Conservation (phyloP, 2,329 filamentous ascomycete species). For the Pyrenochaeta sp. region DNA sequence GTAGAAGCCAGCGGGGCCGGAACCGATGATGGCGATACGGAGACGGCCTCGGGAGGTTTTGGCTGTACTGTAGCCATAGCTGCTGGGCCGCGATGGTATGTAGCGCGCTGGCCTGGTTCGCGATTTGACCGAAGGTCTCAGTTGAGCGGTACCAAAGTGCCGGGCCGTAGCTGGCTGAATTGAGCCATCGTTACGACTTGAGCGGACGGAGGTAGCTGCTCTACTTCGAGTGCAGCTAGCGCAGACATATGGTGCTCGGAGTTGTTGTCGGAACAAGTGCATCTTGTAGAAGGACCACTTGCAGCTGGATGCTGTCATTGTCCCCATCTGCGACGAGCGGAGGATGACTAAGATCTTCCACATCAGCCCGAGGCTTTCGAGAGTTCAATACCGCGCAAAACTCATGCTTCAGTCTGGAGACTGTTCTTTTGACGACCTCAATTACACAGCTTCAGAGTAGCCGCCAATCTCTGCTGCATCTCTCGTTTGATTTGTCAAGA, state of each 20-base stretch:
- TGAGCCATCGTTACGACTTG: constrained; percentile 1
- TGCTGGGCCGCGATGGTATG: neutral
- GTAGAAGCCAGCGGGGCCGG: constrained; percentile 96
- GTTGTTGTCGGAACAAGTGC: constrained; percentile 25
- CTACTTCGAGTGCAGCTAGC: constrained; percentile 36
- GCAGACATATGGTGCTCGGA: constrained; percentile 32
- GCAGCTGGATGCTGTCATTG: constrained; percentile 13
- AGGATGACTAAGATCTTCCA: neutral
- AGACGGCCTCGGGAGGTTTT: constrained; percentile 59
- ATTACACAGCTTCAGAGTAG: neutral
- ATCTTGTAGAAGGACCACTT: constrained; percentile 30
- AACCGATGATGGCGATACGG: constrained; percentile 88
- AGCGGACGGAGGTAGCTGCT: constrained; percentile 4
- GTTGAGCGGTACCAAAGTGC: constrained; percentile 9
- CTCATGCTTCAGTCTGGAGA: neutral
- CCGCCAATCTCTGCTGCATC: neutral
- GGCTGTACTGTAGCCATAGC: constrained; percentile 38
- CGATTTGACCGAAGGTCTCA: constrained; percentile 15
- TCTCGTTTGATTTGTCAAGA: constrained; percentile 13
- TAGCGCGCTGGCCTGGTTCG: neutral
- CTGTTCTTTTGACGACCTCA: no score
- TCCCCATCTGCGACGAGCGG: constrained; percentile 1
- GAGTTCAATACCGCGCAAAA: neutral
- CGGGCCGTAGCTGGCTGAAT: constrained; percentile 3
- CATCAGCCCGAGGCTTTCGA: neutral